Conservation (phyloP, 1,284 basidiomycete genomes). For the Irpex lacteus region DNA sequence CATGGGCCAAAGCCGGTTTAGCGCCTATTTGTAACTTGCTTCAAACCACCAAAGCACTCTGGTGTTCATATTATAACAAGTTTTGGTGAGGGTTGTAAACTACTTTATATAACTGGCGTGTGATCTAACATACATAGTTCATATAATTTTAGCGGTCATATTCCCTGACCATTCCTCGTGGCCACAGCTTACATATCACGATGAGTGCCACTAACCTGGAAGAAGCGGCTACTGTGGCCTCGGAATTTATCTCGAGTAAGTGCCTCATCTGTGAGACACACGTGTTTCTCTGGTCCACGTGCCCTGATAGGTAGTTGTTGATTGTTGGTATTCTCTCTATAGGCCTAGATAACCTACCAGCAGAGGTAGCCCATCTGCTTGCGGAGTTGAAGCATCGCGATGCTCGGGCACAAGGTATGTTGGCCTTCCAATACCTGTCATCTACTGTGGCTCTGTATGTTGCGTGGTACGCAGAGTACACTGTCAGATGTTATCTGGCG, state of each 20-base stretch:
- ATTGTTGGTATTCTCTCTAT: constrained; percentile 6
- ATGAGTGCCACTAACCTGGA: constrained; percentile 46
- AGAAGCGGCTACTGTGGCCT: constrained; percentile 66
- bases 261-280: constrained; percentile 13
- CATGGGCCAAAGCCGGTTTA: background rate
- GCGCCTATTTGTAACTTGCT: constrained; percentile 2
- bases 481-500: background rate
- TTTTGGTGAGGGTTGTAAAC: no score
- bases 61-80: background rate
- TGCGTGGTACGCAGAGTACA: background rate
- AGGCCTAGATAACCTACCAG: constrained; percentile 77
- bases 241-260: constrained; percentile 71
- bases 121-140: background rate
- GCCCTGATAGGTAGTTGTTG: background rate
- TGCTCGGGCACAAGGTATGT: constrained; percentile 31
- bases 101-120: no score
- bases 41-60: background rate
- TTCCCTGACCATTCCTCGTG: background rate
- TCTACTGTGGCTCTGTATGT: background rate
- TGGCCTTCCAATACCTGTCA: background rate
- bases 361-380: constrained; percentile 68
- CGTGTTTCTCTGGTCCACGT: background rate
- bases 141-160: background rate
- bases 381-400: constrained; percentile 70
- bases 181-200: background rate